Evolutionary conservation across 2,329 filamentous ascomycete genomes (phyloP).

Genomic region (Aureobasidium pullulans): DNA sequence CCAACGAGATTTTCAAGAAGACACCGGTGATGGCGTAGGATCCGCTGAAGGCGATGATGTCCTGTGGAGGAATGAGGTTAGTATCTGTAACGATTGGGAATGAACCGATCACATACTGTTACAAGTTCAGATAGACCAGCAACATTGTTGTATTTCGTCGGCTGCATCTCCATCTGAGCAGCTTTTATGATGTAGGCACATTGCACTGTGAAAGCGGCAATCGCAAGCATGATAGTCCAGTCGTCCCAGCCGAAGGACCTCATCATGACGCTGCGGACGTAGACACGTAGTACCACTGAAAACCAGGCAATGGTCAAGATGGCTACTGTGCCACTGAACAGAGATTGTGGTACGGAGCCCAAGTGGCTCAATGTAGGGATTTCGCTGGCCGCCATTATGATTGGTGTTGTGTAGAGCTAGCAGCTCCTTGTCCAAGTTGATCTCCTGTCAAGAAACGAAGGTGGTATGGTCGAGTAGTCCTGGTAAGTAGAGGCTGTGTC

Average conservation of each 20-base stretch:
- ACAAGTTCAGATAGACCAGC: not conserved
- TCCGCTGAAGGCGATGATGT: conserved; percentile 5
- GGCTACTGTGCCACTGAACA: not conserved
- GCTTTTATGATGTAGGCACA: conserved; percentile 3
- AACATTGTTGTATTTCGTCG: conserved; percentile 5
- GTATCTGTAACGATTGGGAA: not conserved
- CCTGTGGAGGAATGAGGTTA: not conserved
- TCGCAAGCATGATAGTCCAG: conserved; percentile 5
- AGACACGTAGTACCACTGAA: conserved; percentile 10
- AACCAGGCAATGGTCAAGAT: conserved; percentile 12
- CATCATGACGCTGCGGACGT: conserved; percentile 12
- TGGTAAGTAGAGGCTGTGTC: not conserved
- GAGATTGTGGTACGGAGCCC: not conserved
- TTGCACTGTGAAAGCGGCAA: conserved; percentile 1
- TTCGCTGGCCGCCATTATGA: not conserved
- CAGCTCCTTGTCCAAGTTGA: not conserved
- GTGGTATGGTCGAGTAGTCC: not conserved
- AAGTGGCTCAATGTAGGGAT: not conserved
- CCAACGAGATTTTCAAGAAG: conserved; percentile 16
- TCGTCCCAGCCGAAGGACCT: conserved; percentile 10
- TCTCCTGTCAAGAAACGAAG: too few relatives aligned
- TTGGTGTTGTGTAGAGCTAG: not conserved
- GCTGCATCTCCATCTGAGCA: not conserved
- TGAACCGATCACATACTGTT: not conserved
- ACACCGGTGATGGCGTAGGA: conserved; percentile 12